These are phyloP conservation scores for Strobilomyces echinocephalus DNA, from an alignment of 768 basidiomycete species.

Conservation along the genomic window DNA sequence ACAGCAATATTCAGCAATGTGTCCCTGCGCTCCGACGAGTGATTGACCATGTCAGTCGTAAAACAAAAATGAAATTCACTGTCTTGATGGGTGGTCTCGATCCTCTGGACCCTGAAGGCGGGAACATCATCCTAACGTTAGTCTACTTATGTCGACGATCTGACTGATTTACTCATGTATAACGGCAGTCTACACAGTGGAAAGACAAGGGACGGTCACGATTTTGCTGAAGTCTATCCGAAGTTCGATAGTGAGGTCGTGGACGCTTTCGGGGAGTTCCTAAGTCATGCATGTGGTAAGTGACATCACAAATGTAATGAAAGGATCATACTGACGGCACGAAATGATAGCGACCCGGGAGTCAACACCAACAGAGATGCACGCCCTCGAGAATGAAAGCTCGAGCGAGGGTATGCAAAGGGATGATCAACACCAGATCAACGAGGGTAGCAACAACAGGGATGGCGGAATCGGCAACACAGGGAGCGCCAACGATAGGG, in stretches of 20 bases:
- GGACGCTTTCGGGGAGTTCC: background rate
- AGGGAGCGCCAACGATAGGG: too few species aligned
- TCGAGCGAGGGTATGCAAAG: too few species aligned
- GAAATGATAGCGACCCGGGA: too few species aligned
- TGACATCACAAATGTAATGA: too few species aligned
- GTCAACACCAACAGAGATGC: too few species aligned
- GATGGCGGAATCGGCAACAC: too few species aligned
- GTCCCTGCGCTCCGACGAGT: background rate
- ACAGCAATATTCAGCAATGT: background rate
- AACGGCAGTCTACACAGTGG: background rate
- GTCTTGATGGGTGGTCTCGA: background rate
- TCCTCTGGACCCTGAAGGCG: background rate
- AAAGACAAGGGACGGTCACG: background rate
- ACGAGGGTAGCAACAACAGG: too few species aligned
- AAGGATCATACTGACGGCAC: too few species aligned
- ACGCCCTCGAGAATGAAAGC: too few species aligned
- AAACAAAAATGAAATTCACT: background rate
- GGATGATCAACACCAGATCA: too few species aligned
- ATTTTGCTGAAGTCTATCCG: background rate
- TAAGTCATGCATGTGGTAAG: too few species aligned
- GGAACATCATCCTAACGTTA: background rate
- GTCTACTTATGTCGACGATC: background rate
- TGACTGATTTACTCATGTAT: background rate
- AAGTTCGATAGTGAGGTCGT: background rate
- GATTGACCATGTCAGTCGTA: background rate